These are phyloP conservation scores for Hortaea sp. DNA, from an alignment of 2,329 filamentous ascomycete species.

Conservation along the genomic window DNA sequence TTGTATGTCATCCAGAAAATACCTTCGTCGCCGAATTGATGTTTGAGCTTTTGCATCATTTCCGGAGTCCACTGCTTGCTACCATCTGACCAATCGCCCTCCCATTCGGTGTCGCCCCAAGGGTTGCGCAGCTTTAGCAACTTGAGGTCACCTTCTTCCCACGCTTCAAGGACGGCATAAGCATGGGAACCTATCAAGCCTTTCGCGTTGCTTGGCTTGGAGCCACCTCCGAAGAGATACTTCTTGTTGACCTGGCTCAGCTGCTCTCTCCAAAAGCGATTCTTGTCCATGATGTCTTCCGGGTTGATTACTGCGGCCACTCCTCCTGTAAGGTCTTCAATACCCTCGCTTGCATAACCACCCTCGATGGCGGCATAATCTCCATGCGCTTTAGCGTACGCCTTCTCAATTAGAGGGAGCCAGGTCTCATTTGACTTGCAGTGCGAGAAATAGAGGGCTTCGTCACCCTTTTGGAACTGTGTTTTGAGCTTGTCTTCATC, in stretches of 20 bases:
- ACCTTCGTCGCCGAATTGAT: constrained; percentile 22
- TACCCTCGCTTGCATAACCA: constrained; percentile 56
- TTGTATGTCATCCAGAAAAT: constrained; percentile 53
- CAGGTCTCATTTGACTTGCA: constrained; percentile 73
- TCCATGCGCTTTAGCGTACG: constrained; percentile 74
- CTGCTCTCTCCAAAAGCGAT: constrained; percentile 76
- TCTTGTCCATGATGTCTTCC: constrained; percentile 64
- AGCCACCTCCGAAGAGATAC: constrained; percentile 65
- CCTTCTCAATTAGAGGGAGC: constrained; percentile 71
- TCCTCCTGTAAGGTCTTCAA: constrained; percentile 44
- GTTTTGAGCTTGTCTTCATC: constrained; percentile 32
- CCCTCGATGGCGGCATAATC: constrained; percentile 68
- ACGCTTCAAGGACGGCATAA: constrained; percentile 49
- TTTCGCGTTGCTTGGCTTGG: constrained; percentile 24
- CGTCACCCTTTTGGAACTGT: constrained; percentile 61
- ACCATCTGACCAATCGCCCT: constrained; percentile 70
- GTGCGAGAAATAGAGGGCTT: constrained; percentile 68
- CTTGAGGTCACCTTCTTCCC: constrained; percentile 30
- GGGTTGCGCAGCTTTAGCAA: constrained; percentile 54
- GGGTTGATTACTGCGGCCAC: constrained; percentile 52
- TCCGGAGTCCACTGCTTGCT: constrained; percentile 77
- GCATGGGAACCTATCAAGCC: constrained; percentile 51
- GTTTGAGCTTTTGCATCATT: constrained; percentile 44
- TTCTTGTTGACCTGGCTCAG: constrained; percentile 70
- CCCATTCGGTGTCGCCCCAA: constrained; percentile 75